Evolutionary conservation across 495 filamentous ascomycete species (phyloP).

Genomic region (Usnea hakonensis): DNA sequence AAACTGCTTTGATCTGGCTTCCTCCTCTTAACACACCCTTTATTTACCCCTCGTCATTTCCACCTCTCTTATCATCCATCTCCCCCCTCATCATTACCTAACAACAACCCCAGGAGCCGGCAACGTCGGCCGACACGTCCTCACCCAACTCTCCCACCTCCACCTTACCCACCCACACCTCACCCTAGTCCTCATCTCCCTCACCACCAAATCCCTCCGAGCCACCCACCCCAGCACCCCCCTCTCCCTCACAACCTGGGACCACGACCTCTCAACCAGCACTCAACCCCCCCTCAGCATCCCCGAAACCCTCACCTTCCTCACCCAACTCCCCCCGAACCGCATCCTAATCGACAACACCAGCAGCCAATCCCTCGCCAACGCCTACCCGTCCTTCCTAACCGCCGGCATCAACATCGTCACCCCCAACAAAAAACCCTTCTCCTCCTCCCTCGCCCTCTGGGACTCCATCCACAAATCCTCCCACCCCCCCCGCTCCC

Average conservation of each 20-base stretch:
- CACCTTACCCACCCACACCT: constrained; percentile 50
- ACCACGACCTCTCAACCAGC: constrained; percentile 40
- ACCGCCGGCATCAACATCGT: constrained; percentile 76
- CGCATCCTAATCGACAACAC: constrained; percentile 90
- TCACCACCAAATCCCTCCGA: constrained; percentile 69
- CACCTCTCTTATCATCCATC: background rate
- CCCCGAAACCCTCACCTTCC: constrained; percentile 60
- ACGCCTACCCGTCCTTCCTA: constrained; percentile 70
- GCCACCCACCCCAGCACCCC: constrained; percentile 43
- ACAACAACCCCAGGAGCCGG: constrained; percentile 60
- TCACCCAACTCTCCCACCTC: constrained; percentile 65
- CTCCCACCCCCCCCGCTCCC: constrained; percentile 52
- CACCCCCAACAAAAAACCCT: constrained; percentile 97
- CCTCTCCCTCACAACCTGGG: constrained; percentile 30
- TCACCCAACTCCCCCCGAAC: constrained; percentile 60
- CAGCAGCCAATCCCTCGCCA: constrained; percentile 70
- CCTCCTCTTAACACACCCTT: no score
- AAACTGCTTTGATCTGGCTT: no score
- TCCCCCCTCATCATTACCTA: background rate
- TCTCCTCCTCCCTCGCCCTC: constrained; percentile 63
- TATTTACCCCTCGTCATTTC: no score
- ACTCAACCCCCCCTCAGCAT: constrained; percentile 51
- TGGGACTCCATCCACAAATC: constrained; percentile 76
- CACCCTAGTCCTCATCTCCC: constrained; percentile 69
- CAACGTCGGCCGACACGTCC: constrained; percentile 87